Evolutionary conservation across 352 stramenopile species (phyloP).

Genomic region (Globisporangium alternatum): DNA sequence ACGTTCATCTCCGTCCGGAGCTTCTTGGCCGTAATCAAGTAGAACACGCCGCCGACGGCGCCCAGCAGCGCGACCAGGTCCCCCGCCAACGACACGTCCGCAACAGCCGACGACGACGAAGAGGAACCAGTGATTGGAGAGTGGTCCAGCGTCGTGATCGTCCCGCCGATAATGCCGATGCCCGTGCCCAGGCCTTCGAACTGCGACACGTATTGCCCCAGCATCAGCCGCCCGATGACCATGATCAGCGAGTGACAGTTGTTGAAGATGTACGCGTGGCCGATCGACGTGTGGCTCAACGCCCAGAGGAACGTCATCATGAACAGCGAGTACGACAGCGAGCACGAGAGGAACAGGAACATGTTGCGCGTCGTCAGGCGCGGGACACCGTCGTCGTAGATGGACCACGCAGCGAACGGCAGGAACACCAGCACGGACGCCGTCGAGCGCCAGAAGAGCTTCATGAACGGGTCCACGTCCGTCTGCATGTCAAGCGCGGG

Average conservation of each 20-base stretch:
- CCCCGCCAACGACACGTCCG: conserved; percentile 49
- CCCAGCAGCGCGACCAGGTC: conserved; percentile 76
- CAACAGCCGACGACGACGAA: conserved; percentile 21
- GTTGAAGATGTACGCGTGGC: conserved; percentile 87
- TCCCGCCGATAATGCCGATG: conserved; percentile 72
- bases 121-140: conserved; percentile 14
- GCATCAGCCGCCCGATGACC: conserved; percentile 55
- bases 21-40: conserved; percentile 71
- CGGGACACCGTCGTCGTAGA: conserved; percentile 57
- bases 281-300: conserved; percentile 72
- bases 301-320: conserved; percentile 82
- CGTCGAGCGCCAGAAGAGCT: conserved; percentile 80
- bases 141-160: conserved; percentile 70
- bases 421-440: conserved; percentile 72
- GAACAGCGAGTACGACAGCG: conserved; percentile 71
- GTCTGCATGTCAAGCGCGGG: conserved; percentile 68
- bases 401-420: conserved; percentile 46
- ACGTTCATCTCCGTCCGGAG: conserved; percentile 68
- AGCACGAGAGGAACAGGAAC: conserved; percentile 67
- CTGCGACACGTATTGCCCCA: conserved; percentile 64
- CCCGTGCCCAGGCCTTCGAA: conserved; percentile 75
- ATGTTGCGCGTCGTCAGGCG: conserved; percentile 54
- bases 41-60: conserved; percentile 68
- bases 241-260: conserved; percentile 85
- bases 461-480: conserved; percentile 76